Evolutionary conservation across 345 rosid species (phyloP).

Genomic region (Schrenkiella parvula): DNA sequence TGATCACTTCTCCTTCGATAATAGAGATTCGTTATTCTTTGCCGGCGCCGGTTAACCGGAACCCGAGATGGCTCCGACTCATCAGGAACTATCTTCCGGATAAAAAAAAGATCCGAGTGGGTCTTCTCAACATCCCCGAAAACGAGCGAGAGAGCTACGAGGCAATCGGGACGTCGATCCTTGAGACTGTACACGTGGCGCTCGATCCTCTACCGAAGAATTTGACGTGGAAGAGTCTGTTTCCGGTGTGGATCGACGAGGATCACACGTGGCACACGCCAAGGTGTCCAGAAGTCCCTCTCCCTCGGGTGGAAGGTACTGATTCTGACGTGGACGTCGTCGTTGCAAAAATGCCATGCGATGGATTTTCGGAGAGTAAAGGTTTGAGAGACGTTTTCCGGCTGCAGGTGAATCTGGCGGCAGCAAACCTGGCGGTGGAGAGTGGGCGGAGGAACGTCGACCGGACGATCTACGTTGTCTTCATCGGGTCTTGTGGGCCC

Average conservation of each 20-base stretch:
- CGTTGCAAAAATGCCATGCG: constrained; percentile 64
- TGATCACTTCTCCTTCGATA: constrained; percentile 19
- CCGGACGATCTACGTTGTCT: constrained; percentile 49
- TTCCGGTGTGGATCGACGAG: constrained; percentile 87
- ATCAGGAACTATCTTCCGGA: constrained; percentile 29
- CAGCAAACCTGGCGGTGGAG: constrained; percentile 56
- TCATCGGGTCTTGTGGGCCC: constrained; percentile 66
- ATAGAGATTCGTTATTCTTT: constrained; percentile 7
- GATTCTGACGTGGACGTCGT: constrained; percentile 50
- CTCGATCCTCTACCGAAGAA: constrained; percentile 39
- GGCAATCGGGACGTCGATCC: constrained; percentile 9
- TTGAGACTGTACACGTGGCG: constrained; percentile 35
- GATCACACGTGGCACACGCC: constrained; percentile 32
- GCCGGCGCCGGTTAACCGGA: background rate
- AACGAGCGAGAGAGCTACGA: constrained; percentile 3
- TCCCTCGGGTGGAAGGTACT: constrained; percentile 40
- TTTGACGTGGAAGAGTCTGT: constrained; percentile 53
- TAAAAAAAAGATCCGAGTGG: constrained; percentile 44
- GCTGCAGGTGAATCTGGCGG: constrained; percentile 80
- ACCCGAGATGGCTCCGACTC: constrained; percentile 42
- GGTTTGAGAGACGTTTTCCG: constrained; percentile 64
- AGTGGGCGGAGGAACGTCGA: constrained; percentile 35
- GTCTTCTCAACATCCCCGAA: constrained; percentile 47
- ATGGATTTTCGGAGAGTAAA: constrained; percentile 19
- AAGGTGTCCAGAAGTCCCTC: constrained; percentile 65